A percentile compares a stretch with the other conserved stretches of the same genome.
Conservation (phyloP, 495 filamentous ascomycete species). For the Stereocaulon alpinum region DNA sequence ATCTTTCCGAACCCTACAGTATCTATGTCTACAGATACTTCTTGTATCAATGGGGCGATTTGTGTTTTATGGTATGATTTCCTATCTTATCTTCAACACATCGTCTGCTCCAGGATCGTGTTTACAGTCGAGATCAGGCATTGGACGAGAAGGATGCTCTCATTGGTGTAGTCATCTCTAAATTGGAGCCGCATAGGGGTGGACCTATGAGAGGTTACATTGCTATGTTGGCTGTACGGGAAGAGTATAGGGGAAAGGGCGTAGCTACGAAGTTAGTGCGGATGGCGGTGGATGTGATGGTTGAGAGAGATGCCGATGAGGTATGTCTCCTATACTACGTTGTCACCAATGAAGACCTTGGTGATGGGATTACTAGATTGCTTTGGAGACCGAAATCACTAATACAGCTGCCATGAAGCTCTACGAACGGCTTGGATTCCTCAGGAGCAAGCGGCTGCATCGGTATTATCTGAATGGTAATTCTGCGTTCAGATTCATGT, state of each 20-base stretch:
- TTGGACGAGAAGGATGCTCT: conserved; percentile 47
- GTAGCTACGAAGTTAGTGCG: conserved; percentile 84
- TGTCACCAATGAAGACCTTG: not conserved
- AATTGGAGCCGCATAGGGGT: conserved; percentile 77
- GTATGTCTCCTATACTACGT: conserved; percentile 29
- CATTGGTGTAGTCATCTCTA: conserved; percentile 90
- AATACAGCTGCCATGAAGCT: conserved; percentile 87
- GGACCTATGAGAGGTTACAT: conserved; percentile 89
- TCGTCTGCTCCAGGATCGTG: too few relatives aligned
- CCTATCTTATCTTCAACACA: too few relatives aligned
- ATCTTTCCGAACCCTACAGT: conserved; percentile 96
- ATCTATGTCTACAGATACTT: conserved; percentile 99
- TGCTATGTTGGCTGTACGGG: conserved; percentile 87
- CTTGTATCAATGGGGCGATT: conserved; percentile 91
- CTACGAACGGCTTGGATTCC: conserved; percentile 87
- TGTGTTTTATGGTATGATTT: conserved; percentile 73
- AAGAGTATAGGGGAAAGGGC: conserved; percentile 69
- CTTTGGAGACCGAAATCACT: conserved; percentile 92
- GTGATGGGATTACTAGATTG: conserved; percentile 44
- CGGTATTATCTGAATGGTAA: conserved; percentile 96
- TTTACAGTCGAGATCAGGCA: conserved; percentile 37
- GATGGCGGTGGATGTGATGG: conserved; percentile 90
- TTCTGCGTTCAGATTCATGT: conserved; percentile 78
- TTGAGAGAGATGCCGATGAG: conserved; percentile 74
- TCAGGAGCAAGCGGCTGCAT: conserved; percentile 86